Evolutionary conservation across 805 yeast species (phyloP).

Genomic region (Yamadazyma endophytica): DNA sequence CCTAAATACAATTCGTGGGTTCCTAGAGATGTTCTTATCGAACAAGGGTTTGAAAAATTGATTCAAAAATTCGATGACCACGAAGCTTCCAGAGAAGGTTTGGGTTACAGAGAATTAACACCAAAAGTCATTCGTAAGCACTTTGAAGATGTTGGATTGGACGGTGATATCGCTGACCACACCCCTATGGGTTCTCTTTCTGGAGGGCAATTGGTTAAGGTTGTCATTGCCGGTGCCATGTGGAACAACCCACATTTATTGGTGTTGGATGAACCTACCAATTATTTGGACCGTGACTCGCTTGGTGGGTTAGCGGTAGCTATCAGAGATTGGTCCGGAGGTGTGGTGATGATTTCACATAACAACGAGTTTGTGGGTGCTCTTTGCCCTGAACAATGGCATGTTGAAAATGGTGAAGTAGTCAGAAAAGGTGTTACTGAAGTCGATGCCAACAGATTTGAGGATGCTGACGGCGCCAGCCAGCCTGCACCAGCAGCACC

Average conservation of each 20-base stretch:
- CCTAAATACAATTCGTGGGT: conserved; percentile 95
- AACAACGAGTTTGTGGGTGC: conserved; percentile 97
- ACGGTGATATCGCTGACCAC: conserved; percentile 97
- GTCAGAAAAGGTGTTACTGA: conserved; percentile 76
- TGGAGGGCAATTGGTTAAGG: conserved; percentile 98
- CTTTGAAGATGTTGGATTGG: conserved; percentile 95
- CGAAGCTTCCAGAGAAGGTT: conserved; percentile 47
- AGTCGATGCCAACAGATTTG: conserved; percentile 76
- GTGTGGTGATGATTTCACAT: conserved; percentile 98
- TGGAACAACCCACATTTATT: conserved; percentile 98
- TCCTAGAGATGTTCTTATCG: conserved; percentile 73
- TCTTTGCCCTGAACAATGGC: conserved; percentile 97
- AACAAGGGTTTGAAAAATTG: conserved; percentile 49
- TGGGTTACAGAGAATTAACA: conserved; percentile 50
- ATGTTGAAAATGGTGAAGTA: conserved; percentile 87
- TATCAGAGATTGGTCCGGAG: conserved; percentile 96
- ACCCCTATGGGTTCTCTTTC: conserved; percentile 95
- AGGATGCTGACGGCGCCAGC: conserved; percentile 55
- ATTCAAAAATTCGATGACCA: conserved; percentile 44
- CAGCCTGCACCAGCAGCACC: conserved; percentile 51
- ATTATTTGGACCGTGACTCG: conserved; percentile 96
- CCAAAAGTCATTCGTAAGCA: conserved; percentile 94
- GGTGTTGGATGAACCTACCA: conserved; percentile 97
- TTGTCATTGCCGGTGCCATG: conserved; percentile 99
- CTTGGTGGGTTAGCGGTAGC: conserved; percentile 97